Base-by-base conservation (phyloP, 2,329 filamentous ascomycete species). In the Fusarium sp. region DNA sequence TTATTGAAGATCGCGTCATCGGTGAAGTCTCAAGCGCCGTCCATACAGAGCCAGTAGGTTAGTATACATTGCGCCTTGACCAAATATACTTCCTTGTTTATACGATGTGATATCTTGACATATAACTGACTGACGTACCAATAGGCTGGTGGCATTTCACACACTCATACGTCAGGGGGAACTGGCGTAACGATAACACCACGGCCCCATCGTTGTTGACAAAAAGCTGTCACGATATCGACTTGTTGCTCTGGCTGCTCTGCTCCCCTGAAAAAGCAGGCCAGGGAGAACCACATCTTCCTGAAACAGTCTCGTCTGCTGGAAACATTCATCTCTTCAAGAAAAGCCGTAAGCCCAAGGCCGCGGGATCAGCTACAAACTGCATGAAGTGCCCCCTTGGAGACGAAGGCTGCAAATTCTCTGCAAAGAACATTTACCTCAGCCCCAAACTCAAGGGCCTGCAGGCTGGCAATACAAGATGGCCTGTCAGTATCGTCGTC, bases 141-240 rank as follows among this genome's bases (percentile, higher is more conserved):
- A 52, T n/a, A 52, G 96, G 96, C 2, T 97, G 92, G 91, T 98
- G 94, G 93, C 96, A 98, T 80, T 98, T 97, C 79, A 87, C 92
- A 1, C 95, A 97, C 80, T 94, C 91, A 44, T 97, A 95, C 75
- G 95, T 98, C 38, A 89, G 93, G 48, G 96, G 96, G 18, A 98
- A 98, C 81, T 98, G 96, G 96, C 89, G 95, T 9, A 93, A 93
- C 69, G 90, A 93, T 72, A 91, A 89, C 1, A 91, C 84, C 8
- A 91, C 88, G n/a, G 95, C 88, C 27, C 95, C 91, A 10, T 95
- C 93, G 2, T 85, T 99, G 3, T 86, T 99, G 33, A 97, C 95
- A 5, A 99, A 98, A 82, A 97, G 93, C 64, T 98, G 96, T 75
- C 96, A 99, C 77, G 96, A 99, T 75, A 93, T 99, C 53, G 96